These are phyloP conservation scores for Lachnellula suecica DNA, from an alignment of 2,329 filamentous ascomycete species.

Conservation along the genomic window DNA sequence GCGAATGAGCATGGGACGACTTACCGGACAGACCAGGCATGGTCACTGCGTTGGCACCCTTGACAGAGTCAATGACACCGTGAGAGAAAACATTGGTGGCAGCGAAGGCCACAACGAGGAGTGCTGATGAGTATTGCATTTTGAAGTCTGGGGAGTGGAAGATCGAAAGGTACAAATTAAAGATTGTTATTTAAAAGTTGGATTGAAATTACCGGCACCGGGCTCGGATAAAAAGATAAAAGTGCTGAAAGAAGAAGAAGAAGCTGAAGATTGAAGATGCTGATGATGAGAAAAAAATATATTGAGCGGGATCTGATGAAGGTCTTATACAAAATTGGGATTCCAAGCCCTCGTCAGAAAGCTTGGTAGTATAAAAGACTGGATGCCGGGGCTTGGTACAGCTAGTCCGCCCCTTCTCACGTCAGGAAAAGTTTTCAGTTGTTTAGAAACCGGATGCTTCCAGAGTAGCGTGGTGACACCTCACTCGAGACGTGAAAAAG, in stretches of 20 bases:
- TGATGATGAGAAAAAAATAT: slow-evolving; percentile 26
- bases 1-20: slow-evolving; percentile 3
- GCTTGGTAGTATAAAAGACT: slow-evolving; percentile 23
- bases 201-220: slow-evolving; percentile 26
- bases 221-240: slow-evolving; percentile 24
- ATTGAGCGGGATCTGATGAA: slow-evolving; percentile 15
- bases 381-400: slow-evolving; percentile 23
- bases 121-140: slow-evolving; percentile 47
- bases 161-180: slow-evolving; percentile 10
- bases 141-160: slow-evolving; percentile 30
- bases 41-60: slow-evolving; percentile 58
- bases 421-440: slow-evolving; percentile 12
- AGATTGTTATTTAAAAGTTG: slow-evolving; percentile 12
- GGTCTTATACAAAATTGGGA: slow-evolving; percentile 25
- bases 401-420: slow-evolving; percentile 15
- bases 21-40: slow-evolving; percentile 60
- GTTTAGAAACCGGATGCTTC: slow-evolving; percentile 20
- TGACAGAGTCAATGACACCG: slow-evolving; percentile 54
- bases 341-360: slow-evolving; percentile 15
- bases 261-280: slow-evolving; percentile 24
- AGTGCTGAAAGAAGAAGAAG: slow-evolving; percentile 22
- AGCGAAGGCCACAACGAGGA: slow-evolving; percentile 45
- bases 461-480: slow-evolving; percentile 18
- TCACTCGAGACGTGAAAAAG: slow-evolving; percentile 13
- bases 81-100: slow-evolving; percentile 51